Base-by-base conservation (phyloP, 1,284 basidiomycete species). In the Ustilago sp. region DNA sequence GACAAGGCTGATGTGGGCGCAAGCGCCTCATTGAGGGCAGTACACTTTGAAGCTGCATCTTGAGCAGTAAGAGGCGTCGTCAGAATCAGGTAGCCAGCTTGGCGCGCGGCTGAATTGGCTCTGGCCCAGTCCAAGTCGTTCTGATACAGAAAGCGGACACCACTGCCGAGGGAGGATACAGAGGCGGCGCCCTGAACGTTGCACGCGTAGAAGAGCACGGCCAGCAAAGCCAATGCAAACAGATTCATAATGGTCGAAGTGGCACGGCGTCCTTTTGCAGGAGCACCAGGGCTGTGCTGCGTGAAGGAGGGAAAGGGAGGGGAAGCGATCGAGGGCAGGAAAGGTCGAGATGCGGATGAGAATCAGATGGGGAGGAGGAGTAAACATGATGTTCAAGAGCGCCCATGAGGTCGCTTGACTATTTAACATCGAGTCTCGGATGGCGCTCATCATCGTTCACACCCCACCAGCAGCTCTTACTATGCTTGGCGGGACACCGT, bases 91-190 rank as follows among this genome's bases (percentile, higher is more conserved):
- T 79, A 79, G 35, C 80, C 74, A 19, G 68, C 47, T 55, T 77
- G 75, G 34, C 75, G 69, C 6, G 53, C 12, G n/a, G 58, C 17
- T 3, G 75, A 73, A 13, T 41, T 36, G 41, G 74, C 73, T 31
- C 60, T 57, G 60, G 52, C 76, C 64, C 66, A 71, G 57, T 79
- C 67, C 6, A 82, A 70, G 38, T 82, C 79, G 51, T 82, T 82
- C 54, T 81, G 79, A 43, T 77, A 76, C 36, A 82, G 64, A 23
- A 82, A 60, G 13, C 77, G 66, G 17, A 76, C 39, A 8, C 75
- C 70, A 28, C 66, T 66, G 47, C 51, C 50, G 23, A 63, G 43
- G 0, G 57, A 62, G 12, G 64, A 48, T 8, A 52, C 23, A 1
- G 56, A 23, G 3, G 54, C 58, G 23, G 68, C 68, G 4, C 31